Evolutionary conservation across 2,329 filamentous ascomycete species (phyloP).

Genomic region (Lasiodiplodia sp.): DNA sequence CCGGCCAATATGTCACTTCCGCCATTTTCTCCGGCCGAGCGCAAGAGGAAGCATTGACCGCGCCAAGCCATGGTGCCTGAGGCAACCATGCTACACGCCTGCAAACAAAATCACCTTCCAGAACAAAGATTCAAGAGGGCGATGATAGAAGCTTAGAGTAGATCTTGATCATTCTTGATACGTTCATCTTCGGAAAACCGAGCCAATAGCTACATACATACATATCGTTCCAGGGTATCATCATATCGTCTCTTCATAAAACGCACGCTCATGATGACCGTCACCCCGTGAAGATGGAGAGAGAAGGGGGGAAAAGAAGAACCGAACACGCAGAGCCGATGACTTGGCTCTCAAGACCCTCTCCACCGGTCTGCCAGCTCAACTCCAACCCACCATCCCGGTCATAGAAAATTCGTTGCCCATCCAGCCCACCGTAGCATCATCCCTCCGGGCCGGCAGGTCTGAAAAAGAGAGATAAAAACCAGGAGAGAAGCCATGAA

Average conservation of each 20-base stretch:
- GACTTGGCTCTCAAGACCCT: neutral
- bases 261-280: conserved; percentile 17
- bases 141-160: neutral
- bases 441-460: neutral
- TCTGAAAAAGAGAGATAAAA: neutral
- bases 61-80: neutral
- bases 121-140: neutral
- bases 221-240: conserved; percentile 28
- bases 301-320: neutral
- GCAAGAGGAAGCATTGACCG: neutral
- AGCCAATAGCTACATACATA: conserved; percentile 20
- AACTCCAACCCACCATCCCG: neutral
- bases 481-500: neutral
- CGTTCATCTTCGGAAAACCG: conserved; percentile 4
- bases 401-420: neutral
- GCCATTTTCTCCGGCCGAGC: conserved; percentile 27
- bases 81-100: neutral
- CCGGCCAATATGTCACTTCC: conserved; percentile 17
- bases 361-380: neutral
- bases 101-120: neutral
- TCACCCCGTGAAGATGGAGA: neutral
- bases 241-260: conserved; percentile 26
- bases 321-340: neutral
- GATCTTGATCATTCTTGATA: neutral
- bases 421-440: neutral